These are phyloP conservation scores for Paragyromitra xinjiangensis DNA, from an alignment of 495 filamentous ascomycete genomes.

Conservation along the genomic window DNA sequence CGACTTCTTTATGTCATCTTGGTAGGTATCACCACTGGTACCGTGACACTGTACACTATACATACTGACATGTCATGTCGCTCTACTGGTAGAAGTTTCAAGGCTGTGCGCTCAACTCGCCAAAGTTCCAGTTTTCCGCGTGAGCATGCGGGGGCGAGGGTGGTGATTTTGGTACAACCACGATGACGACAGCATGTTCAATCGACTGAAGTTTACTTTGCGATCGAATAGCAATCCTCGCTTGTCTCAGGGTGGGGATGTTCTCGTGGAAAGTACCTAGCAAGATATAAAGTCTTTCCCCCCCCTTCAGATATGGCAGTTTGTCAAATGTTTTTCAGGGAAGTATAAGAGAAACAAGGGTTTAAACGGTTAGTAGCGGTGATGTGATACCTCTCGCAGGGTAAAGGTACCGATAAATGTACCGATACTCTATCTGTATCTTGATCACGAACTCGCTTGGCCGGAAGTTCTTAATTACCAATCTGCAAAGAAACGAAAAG, in stretches of 20 bases:
- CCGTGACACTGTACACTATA: not conserved
- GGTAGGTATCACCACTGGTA: conserved; percentile 16
- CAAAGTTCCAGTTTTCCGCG: conserved; percentile 10
- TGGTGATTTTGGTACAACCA: conserved; percentile 25
- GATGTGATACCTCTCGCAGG: conserved; percentile 14
- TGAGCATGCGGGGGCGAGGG: conserved; percentile 4
- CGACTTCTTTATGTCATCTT: conserved; percentile 33
- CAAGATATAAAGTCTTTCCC: not conserved
- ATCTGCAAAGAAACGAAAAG: not conserved
- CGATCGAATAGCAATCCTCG: not conserved
- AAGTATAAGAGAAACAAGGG: conserved; percentile 12
- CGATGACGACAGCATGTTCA: conserved; percentile 23
- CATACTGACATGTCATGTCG: conserved; percentile 28
- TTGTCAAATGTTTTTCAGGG: conserved; percentile 11
- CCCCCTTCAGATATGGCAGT: not conserved
- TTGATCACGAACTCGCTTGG: conserved; percentile 23
- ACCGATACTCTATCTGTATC: conserved; percentile 13
- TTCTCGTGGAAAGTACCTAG: not conserved
- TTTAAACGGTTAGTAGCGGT: conserved; percentile 11
- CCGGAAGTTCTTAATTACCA: conserved; percentile 1
- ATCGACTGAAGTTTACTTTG: conserved; percentile 5
- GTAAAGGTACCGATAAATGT: conserved; percentile 38
- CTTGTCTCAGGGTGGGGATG: not conserved
- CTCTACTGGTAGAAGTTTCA: conserved; percentile 3
- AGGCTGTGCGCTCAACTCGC: conserved; percentile 17